Conservation (phyloP, 768 basidiomycete species). For the Krasilnikovozyma curviuscula region DNA sequence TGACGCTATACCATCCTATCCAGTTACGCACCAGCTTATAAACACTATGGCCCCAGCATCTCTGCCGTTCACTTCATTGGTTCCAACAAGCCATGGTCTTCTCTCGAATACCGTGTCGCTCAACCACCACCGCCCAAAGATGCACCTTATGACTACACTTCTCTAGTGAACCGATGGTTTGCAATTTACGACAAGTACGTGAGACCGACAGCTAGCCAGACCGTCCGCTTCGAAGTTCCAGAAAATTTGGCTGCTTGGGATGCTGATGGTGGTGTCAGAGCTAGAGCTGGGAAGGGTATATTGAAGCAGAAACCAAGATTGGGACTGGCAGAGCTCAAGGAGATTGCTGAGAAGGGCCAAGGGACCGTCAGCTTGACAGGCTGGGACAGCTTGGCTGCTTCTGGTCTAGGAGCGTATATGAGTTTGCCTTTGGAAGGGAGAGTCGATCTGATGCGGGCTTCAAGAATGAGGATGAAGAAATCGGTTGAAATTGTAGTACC, state of each 20-base stretch:
- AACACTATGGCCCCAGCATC: slow-evolving; percentile 74
- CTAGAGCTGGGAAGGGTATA: neutral
- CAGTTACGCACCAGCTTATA: slow-evolving; percentile 92
- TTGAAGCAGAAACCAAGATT: slow-evolving; percentile 25
- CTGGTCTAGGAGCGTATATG: slow-evolving; percentile 51
- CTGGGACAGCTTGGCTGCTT: no score
- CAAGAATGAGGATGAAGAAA: neutral
- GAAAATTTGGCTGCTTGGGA: slow-evolving; percentile 65
- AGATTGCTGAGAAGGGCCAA: slow-evolving; percentile 37
- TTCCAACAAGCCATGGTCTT: slow-evolving; percentile 83
- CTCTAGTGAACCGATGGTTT: slow-evolving; percentile 80
- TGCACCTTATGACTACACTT: slow-evolving; percentile 48
- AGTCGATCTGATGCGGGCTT: slow-evolving; percentile 61
- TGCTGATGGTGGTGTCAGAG: slow-evolving; percentile 19
- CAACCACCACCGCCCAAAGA: slow-evolving; percentile 24
- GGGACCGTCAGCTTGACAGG: slow-evolving; percentile 5
- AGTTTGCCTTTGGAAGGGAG: slow-evolving; percentile 73
- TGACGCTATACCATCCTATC: neutral
- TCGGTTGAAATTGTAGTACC: slow-evolving; percentile 4
- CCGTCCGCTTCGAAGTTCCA: slow-evolving; percentile 37
- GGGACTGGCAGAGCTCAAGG: slow-evolving; percentile 45
- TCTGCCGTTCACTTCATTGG: slow-evolving; percentile 86
- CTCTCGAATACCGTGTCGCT: slow-evolving; percentile 48
- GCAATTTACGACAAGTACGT: slow-evolving; percentile 73
- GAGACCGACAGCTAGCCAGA: slow-evolving; percentile 35